phyloP scores from a whole-genome alignment of 2,329 filamentous ascomycete species.

The Fusarium burgessii region DNA sequence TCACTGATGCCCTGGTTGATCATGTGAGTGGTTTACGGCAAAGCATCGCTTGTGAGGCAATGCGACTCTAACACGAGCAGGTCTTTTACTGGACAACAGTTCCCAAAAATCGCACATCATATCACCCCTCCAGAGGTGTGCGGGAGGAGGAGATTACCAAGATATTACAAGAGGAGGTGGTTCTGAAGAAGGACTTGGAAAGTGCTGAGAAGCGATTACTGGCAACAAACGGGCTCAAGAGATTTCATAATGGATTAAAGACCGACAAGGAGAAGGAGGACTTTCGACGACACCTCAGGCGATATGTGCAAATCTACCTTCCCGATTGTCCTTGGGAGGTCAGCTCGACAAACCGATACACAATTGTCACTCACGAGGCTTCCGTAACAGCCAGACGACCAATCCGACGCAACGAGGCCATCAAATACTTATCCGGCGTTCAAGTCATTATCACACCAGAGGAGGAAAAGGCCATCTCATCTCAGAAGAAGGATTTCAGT shows the following conservation, averaged over 20 bases:
- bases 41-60: constrained; percentile 9
- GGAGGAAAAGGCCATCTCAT: constrained; percentile 85
- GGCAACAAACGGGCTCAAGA: constrained; percentile 77
- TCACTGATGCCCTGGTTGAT: constrained; percentile 95
- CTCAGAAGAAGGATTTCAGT: constrained; percentile 92
- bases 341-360: constrained; percentile 91
- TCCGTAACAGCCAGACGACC: constrained; percentile 83
- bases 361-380: constrained; percentile 89
- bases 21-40: constrained; percentile 72
- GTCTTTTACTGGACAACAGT: constrained; percentile 97
- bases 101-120: constrained; percentile 91
- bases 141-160: constrained; percentile 71
- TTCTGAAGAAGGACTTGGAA: constrained; percentile 78
- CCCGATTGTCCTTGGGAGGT: constrained; percentile 97
- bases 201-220: constrained; percentile 80
- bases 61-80: constrained; percentile 53
- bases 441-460: constrained; percentile 93
- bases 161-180: constrained; percentile 73
- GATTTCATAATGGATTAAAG: constrained; percentile 75
- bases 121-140: constrained; percentile 85
- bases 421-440: constrained; percentile 92
- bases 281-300: constrained; percentile 85
- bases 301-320: constrained; percentile 92
- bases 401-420: constrained; percentile 84
- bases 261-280: constrained; percentile 86